These are phyloP conservation scores for Cunninghamia lanceolata DNA, from an alignment of 75 land plant species.

Conservation along the genomic window DNA sequence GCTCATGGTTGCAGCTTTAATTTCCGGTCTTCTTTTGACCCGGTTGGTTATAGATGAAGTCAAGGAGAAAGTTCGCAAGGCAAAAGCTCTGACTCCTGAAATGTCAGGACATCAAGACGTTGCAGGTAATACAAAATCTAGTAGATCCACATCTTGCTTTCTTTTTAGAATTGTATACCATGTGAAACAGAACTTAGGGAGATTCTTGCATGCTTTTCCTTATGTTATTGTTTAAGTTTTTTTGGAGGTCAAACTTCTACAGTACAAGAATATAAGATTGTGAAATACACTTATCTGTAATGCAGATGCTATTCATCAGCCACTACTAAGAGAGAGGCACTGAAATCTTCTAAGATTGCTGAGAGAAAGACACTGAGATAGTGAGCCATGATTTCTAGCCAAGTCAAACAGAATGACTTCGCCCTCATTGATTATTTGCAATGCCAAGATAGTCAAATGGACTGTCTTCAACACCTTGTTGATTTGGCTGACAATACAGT, in stretches of 20 bases:
- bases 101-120: background rate
- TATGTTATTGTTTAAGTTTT: background rate
- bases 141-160: background rate
- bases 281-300: background rate
- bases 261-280: background rate
- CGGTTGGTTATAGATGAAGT: slow-evolving; percentile 72
- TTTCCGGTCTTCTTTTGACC: slow-evolving; percentile 74
- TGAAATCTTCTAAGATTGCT: background rate
- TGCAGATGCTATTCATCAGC: background rate
- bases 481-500: background rate
- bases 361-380: background rate
- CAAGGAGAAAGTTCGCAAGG: slow-evolving; percentile 25
- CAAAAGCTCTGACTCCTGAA: slow-evolving; percentile 12
- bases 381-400: background rate
- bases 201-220: background rate
- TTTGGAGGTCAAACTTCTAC: background rate
- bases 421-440: background rate
- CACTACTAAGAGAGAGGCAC: background rate
- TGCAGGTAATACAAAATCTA: background rate
- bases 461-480: too few relatives aligned
- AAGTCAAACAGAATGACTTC: background rate
- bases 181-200: background rate
- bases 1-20: slow-evolving; percentile 71
- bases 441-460: background rate
- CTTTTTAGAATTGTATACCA: background rate